Evolutionary conservation across 352 stramenopile genomes (phyloP).

Genomic region (Pythium guiyangense): DNA sequence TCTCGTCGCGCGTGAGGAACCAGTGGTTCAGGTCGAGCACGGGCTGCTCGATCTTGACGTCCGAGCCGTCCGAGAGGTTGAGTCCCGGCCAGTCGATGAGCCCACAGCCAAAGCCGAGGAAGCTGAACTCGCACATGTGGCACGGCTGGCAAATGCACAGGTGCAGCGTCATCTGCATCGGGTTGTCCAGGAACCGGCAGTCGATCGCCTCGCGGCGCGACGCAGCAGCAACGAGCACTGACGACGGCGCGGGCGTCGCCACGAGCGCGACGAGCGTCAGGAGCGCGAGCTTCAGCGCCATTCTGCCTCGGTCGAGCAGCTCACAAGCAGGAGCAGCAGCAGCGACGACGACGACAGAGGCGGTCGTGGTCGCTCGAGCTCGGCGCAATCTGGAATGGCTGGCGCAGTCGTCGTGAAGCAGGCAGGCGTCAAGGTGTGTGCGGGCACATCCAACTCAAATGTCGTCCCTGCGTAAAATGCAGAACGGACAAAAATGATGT

Average conservation of each 20-base stretch:
- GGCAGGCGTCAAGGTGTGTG: no score
- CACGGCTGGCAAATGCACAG: constrained; percentile 40
- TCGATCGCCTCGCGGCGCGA: constrained; percentile 8
- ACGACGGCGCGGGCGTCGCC: not conserved
- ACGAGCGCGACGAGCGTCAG: constrained; percentile 2
- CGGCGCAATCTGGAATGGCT: no score
- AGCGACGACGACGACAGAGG: no score
- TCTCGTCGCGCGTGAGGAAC: constrained; percentile 60
- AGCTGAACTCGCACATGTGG: constrained; percentile 32
- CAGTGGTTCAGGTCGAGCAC: constrained; percentile 38
- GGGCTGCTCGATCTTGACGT: constrained; percentile 28
- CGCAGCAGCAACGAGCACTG: not conserved
- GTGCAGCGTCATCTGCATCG: constrained; percentile 19
- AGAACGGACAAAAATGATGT: no score
- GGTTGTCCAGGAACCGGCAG: constrained; percentile 14
- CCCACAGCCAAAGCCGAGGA: constrained; percentile 13
- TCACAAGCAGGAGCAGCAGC: constrained; percentile 5
- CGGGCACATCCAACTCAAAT: no score
- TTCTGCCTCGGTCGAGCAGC: not conserved
- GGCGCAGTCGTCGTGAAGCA: no score
- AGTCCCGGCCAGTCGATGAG: constrained; percentile 15
- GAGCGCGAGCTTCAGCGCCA: constrained; percentile 5
- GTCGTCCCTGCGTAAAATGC: no score
- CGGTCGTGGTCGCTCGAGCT: not conserved
- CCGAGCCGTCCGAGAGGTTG: constrained; percentile 22